Base-by-base conservation (phyloP, 768 basidiomycete genomes). In the Auricularia auricula-judae region DNA sequence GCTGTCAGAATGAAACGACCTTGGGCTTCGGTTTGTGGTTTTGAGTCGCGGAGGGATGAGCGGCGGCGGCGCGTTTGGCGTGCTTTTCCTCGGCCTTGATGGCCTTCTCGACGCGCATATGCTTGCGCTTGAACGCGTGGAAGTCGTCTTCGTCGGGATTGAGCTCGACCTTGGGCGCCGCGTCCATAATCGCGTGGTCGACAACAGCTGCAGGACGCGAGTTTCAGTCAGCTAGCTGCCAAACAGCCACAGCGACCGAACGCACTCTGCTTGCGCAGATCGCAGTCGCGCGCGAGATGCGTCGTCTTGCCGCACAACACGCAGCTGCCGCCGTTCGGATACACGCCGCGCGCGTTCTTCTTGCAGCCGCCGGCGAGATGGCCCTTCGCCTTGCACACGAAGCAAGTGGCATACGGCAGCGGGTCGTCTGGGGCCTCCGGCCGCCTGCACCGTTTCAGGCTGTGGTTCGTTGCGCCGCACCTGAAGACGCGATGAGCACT, bases 61-160 rank as follows among this genome's bases (percentile, higher is more conserved):
- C n/a, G 58, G 16, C 23, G 33, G 61, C 64, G 68, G 18, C 39
- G 36, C 43, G 51, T 58, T 58, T 29, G 62, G 39, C 12, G 60
- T 35, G 10, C 36, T 68, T 72, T 29, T 71, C 65, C 61, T 66
- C 58, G 58, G 66, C 72, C 69, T 81, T 84, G 70, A 87, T 85
- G 34, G 85, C 83, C 35, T 74, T 78, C 35, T 88, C 84, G 0
- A 91, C 77, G 65, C 87, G 84, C 10, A 73, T 75, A 56, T 78
- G 83, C 63, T 77, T 81, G 54, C 92, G 82, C 71, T 86, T 87
- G 73, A 93, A 81, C 0, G 79, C 79, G 73, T 94, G 93, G 76
- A 95, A 97, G 72, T 97, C 95, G 71, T 98, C 95, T 73, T 98
- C 95, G 72, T 98, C 95, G 8, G 95, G 73, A 18, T 83, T 82